These are phyloP conservation scores for Crithidia fasciculata DNA, from an alignment of 208 protist genomes.

Conservation along the genomic window DNA sequence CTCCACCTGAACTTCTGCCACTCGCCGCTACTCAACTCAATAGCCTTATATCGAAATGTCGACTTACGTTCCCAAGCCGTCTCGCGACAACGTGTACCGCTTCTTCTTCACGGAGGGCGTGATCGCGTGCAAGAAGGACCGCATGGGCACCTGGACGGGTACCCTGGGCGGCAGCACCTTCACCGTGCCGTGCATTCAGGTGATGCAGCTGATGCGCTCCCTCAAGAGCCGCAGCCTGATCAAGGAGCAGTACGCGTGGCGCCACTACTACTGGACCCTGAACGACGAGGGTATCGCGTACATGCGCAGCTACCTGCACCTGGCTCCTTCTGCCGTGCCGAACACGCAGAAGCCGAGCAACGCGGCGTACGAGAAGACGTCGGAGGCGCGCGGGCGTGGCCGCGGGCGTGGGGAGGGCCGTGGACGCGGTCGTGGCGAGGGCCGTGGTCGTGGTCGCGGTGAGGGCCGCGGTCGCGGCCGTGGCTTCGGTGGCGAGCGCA, in stretches of 20 bases:
- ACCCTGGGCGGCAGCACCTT: conserved; percentile 82
- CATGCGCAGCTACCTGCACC: conserved; percentile 93
- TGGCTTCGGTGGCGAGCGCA: conserved; percentile 82
- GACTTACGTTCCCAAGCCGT: conserved; percentile 83
- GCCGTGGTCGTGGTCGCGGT: conserved; percentile 58
- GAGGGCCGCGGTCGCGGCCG: conserved; percentile 70
- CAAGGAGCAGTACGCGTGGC: conserved; percentile 94
- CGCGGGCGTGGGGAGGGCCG: conserved; percentile 49
- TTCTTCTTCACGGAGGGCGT: conserved; percentile 93
- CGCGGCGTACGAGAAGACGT: conserved; percentile 57
- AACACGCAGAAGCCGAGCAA: conserved; percentile 89
- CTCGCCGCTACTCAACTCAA: background rate
- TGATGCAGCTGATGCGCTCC: conserved; percentile 92
- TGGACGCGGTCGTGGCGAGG: conserved; percentile 55
- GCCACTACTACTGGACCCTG: conserved; percentile 95
- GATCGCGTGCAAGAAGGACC: conserved; percentile 93
- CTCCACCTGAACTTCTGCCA: background rate
- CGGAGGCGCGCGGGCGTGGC: conserved; percentile 48
- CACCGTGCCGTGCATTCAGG: conserved; percentile 77
- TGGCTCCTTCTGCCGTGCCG: conserved; percentile 87
- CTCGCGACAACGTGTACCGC: conserved; percentile 90
- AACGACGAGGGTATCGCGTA: conserved; percentile 93
- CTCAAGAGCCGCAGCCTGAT: conserved; percentile 92
- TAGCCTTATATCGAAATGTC: conserved; percentile 49
- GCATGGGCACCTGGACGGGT: conserved; percentile 85